phyloP scores from a whole-genome alignment of 306 rosid genomes.

The Cucurbita pepo region DNA sequence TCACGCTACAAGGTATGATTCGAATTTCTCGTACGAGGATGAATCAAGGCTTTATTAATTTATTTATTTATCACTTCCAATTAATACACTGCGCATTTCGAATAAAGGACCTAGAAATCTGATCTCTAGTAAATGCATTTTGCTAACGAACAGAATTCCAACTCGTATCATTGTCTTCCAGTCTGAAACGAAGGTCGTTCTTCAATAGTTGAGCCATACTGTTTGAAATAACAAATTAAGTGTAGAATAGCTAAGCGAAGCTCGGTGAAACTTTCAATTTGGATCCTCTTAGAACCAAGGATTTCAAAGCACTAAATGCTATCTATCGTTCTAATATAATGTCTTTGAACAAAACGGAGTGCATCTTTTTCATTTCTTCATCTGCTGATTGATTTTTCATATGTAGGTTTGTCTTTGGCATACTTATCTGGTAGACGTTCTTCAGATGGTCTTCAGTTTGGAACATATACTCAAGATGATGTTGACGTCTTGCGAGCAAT shows the following conservation, averaged over 20 bases:
- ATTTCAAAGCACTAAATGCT: neutral
- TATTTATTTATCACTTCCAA: neutral
- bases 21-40: neutral
- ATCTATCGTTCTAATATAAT: neutral
- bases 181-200: neutral
- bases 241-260: neutral
- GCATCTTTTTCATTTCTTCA: neutral
- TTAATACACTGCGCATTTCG: neutral
- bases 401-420: conserved; percentile 52
- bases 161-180: neutral
- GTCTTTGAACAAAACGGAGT: neutral
- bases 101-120: neutral
- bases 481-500: conserved; percentile 78
- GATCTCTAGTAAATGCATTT: neutral
- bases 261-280: neutral
- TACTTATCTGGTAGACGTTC: conserved; percentile 71
- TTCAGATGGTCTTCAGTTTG: conserved; percentile 47
- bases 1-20: conserved; percentile 43
- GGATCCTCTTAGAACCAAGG: neutral
- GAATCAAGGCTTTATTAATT: neutral
- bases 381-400: neutral
- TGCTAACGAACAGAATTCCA: neutral
- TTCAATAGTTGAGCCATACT: neutral
- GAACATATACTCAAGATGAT: conserved; percentile 68
- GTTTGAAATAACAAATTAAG: neutral